A percentile compares a stretch with the other conserved stretches of the same genome.
These are phyloP conservation scores for Euphorbia tirucalli DNA, from an alignment of 345 rosid species.

Conservation along the genomic window DNA sequence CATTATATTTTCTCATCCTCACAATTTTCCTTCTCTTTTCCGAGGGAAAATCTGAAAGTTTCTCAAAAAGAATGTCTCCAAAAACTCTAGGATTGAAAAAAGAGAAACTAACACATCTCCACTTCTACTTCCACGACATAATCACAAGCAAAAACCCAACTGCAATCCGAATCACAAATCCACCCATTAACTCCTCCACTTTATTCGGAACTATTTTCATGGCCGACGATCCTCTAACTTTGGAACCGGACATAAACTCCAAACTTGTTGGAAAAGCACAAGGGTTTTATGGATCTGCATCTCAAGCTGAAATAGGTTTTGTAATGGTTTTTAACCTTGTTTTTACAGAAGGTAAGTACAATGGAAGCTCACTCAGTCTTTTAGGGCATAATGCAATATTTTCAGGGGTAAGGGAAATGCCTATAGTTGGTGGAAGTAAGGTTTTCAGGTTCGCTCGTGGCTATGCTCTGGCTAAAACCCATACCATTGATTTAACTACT, in stretches of 20 bases:
- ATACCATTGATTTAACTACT: background rate
- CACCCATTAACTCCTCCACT: conserved; percentile 4
- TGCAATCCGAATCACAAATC: conserved; percentile 25
- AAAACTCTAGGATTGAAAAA: conserved; percentile 5
- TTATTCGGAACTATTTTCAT: conserved; percentile 1
- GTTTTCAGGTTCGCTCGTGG: conserved; percentile 31
- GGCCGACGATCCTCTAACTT: conserved; percentile 24
- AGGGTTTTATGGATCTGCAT: conserved; percentile 21
- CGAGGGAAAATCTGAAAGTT: background rate
- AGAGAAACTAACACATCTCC: conserved; percentile 43
- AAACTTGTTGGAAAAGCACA: conserved; percentile 33
- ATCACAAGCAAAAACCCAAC: conserved; percentile 25
- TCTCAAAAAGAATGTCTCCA: background rate
- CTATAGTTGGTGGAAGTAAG: conserved; percentile 29
- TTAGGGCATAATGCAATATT: conserved; percentile 18
- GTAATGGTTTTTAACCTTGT: conserved; percentile 20
- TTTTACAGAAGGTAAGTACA: conserved; percentile 25
- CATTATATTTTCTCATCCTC: background rate
- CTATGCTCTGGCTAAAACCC: conserved; percentile 19
- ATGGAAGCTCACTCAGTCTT: conserved; percentile 31
- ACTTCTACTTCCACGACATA: conserved; percentile 40
- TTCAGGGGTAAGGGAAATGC: conserved; percentile 23
- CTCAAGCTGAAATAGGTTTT: conserved; percentile 11
- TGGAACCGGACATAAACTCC: conserved; percentile 19
- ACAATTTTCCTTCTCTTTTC: background rate